Base-by-base conservation (phyloP, 306 rosid genomes). In the Benincasa hispida region DNA sequence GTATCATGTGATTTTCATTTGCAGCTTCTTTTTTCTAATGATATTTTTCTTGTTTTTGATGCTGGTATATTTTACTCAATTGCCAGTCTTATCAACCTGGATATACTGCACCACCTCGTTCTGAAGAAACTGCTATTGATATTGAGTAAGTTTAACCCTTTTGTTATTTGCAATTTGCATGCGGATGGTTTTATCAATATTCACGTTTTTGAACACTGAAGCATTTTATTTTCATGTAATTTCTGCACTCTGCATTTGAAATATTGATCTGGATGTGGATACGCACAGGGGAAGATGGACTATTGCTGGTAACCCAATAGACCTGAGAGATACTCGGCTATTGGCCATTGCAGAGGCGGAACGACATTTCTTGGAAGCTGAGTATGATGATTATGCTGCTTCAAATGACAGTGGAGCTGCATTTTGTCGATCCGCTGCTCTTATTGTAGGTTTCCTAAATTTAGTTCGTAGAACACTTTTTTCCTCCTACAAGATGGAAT, bases 291-390 rank as follows among this genome's bases (percentile, higher is more conserved):
- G 79, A 73, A 86, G 85, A 68, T 82, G 90, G 90, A 77, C 89
- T 6, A 77, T 81, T 41, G 79, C 89, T 54, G 85, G 90, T 42
- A 62, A 83, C 55, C 89, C 86, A 42, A 78, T 86, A 76, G 87
- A 87, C 82, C 78, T 84, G 80, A 82, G 78, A 79, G 88, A 86
- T 76, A 84, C 88, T 80, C 87, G 84, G 70, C 84, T 86, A 51
- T 67, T 86, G 80, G 89, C 88, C 70, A 79, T 86, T 81, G 90
- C 89, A 39, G 89, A 88, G 32, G 86, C 91, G n/a, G 94, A 90
- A 74, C 87, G 65, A 13, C 87, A 79, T 75, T 65, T 85, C 70
- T 65, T 80, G 22, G 95, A 88, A 74, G 86, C 84, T 2, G 86
- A 87, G 37, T 84, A 86, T 85, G 90, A 83, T 72, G 90, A 81